Evolutionary conservation across 179 eudicot genomes (phyloP), one percentile per base, ranked within the genome.

Genomic region (Spinacia oleracea): DNA sequence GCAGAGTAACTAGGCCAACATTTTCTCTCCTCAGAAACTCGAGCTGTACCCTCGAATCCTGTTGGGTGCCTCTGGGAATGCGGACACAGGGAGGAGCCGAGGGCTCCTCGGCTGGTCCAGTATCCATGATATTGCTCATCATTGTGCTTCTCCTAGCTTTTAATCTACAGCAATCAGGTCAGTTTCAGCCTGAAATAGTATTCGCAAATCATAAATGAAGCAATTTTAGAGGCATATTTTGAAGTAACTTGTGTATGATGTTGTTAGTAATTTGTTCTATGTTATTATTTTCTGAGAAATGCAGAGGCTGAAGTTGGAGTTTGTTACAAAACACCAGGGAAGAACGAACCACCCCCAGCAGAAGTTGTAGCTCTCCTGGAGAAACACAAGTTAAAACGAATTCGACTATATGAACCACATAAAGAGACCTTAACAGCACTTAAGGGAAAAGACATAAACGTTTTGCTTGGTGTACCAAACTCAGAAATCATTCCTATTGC

Each of bases 271-370:
- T 31, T 18, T 66, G 3, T 34, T 35, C 2, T n/a, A 65, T 66
- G 35, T 18, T 5, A 16, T 65, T 15, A 18, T 35, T 16, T 27
- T 31, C 53, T 69, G 60, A 45, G 10, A 70, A 42, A 70, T 81
- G 84, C 90, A 91, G 96, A 80, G 63, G 91, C 89, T 70, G 84
- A 87, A 32, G 70, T 80, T 40, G 96, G 96, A 72, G 86, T 87
- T 64, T 88, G 91, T 50, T 86, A 86, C 66, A 86, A 88, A 55
- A 75, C 78, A 76, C 59, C 50, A 1, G 93, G 88, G 3, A 79
- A 77, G 34, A 79, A 76, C 42, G 64, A 85, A 69, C 91, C 92
- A 72, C 35, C 89, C 3, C 78, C 87, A 53, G 25, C 51, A 60
- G 81, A 90, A 34, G 91, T 83, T 27, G 81, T 88, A 35, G 71